phyloP scores from a whole-genome alignment of 2,329 filamentous ascomycete species.

The Cercospora zeina region DNA sequence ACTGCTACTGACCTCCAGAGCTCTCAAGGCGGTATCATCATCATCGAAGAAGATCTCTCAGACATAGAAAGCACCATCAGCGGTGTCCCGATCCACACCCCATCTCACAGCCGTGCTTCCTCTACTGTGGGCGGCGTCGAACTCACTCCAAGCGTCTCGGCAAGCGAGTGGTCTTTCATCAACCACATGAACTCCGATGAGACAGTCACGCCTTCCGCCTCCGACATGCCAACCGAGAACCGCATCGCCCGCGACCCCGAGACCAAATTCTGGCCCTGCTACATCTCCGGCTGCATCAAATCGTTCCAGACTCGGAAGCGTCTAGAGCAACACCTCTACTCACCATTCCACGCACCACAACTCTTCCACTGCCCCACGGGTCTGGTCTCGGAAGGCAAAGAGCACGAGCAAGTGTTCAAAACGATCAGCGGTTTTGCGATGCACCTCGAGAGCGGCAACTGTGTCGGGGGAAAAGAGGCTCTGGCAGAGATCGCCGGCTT shows the following conservation, averaged over 20 bases:
- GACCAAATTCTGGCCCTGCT: slow-evolving; percentile 17
- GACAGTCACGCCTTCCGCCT: not conserved
- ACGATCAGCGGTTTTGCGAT: slow-evolving; percentile 26
- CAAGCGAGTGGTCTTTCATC: slow-evolving; percentile 21
- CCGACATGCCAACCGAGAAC: not conserved
- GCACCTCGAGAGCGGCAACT: slow-evolving; percentile 26
- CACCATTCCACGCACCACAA: slow-evolving; percentile 16
- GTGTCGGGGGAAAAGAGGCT: slow-evolving; percentile 18
- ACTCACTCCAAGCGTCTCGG: not conserved
- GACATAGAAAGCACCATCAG: slow-evolving; percentile 1
- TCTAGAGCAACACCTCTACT: slow-evolving; percentile 25
- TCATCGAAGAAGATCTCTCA: not conserved
- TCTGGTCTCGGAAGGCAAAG: not conserved
- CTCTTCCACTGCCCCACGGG: slow-evolving; percentile 25
- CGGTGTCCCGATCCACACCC: slow-evolving; percentile 8
- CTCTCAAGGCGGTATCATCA: slow-evolving; percentile 1
- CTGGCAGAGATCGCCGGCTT: slow-evolving; percentile 12
- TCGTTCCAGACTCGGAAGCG: slow-evolving; percentile 15
- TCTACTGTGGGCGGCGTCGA: slow-evolving; percentile 6
- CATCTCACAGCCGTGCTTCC: slow-evolving; percentile 3
- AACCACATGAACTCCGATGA: not conserved
- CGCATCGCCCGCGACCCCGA: slow-evolving; percentile 7
- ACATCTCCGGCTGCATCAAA: slow-evolving; percentile 9
- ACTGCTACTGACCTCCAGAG: not conserved
- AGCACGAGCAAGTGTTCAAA: slow-evolving; percentile 23